A percentile compares a stretch with the other conserved stretches of the same genome.
Conservation (phyloP, 306 rosid genomes). For the Comarum palustre region DNA sequence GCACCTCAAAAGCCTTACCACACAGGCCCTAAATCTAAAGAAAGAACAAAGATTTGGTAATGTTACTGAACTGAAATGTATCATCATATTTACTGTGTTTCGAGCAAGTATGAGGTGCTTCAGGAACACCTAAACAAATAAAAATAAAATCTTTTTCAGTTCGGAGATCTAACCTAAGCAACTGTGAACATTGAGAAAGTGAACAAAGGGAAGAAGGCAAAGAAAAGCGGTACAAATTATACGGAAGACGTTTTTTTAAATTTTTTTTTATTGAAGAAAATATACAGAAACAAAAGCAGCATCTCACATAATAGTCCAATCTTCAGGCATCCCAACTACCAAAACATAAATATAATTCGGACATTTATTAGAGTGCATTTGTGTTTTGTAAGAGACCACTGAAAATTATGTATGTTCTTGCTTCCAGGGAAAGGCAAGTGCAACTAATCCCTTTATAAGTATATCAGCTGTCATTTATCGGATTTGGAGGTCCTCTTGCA, state of each 20-base stretch:
- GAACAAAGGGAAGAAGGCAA: not conserved
- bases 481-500: constrained; percentile 89
- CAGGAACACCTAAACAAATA: no score
- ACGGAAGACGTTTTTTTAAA: not conserved
- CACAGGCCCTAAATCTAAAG: not conserved
- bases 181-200: not conserved
- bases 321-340: not conserved
- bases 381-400: not conserved
- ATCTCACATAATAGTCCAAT: constrained; percentile 5
- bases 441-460: not conserved
- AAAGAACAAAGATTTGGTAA: no score
- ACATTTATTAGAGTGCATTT: not conserved
- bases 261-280: not conserved
- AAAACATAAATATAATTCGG: not conserved
- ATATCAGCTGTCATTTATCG: constrained; percentile 22
- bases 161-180: not conserved
- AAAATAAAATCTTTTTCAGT: not conserved
- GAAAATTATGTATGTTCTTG: not conserved
- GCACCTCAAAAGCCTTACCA: no score
- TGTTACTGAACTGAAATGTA: no score
- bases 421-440: not conserved
- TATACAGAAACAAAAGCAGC: constrained; percentile 4
- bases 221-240: not conserved
- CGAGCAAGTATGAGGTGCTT: no score
- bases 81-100: no score